phyloP scores from a whole-genome alignment of 1,139 yeast species.

The Scheffersomyces illinoinensis region DNA sequence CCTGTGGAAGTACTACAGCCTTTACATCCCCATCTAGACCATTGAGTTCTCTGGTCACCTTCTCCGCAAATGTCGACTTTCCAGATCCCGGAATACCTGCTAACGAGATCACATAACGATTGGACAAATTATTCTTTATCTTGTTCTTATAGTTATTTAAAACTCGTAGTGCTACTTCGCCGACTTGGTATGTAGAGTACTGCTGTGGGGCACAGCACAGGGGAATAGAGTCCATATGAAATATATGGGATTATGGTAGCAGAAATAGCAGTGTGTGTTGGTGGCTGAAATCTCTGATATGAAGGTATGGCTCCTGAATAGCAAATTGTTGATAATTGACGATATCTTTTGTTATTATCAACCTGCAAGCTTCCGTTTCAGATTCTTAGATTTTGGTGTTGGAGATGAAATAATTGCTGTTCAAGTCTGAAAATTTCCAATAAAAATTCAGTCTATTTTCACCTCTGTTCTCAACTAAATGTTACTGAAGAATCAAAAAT shows the following conservation, averaged over 20 bases:
- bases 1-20: constrained; percentile 52
- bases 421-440: not conserved
- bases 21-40: constrained; percentile 8
- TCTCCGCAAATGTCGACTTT: constrained; percentile 63
- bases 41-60: constrained; percentile 42
- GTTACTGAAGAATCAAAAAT: not conserved
- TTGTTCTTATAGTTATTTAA: not conserved
- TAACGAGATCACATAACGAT: constrained; percentile 41
- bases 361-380: not conserved
- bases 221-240: not conserved
- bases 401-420: not conserved
- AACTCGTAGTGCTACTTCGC: not conserved
- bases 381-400: not conserved
- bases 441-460: not conserved
- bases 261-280: not conserved
- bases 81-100: constrained; percentile 88
- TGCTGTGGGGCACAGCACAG: not conserved
- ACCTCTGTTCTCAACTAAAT: not conserved
- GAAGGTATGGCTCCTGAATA: not conserved
- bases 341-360: not conserved
- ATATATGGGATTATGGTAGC: not conserved
- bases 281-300: not conserved
- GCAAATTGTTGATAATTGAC: not conserved
- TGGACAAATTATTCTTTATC: not conserved
- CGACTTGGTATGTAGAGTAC: not conserved